Evolutionary conservation across 2,329 filamentous ascomycete genomes (phyloP).

Genomic region (Cladophialophora yegresii): DNA sequence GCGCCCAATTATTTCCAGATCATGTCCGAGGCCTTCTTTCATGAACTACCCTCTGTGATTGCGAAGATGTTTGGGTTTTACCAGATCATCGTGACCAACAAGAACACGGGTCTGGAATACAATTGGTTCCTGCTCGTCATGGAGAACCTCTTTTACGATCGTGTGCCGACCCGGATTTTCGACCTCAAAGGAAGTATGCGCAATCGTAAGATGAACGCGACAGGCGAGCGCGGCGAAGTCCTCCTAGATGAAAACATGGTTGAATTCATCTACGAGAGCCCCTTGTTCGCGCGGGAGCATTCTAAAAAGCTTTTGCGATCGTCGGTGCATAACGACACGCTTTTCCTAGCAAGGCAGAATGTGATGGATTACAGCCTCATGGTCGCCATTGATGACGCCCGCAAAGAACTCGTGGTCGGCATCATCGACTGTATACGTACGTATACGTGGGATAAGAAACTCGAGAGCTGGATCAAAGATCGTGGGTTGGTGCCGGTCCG

Average conservation of each 20-base stretch:
- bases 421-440: constrained; percentile 99
- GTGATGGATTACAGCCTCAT: constrained; percentile 99
- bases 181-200: constrained; percentile 98
- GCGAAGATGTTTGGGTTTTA: constrained; percentile 99
- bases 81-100: constrained; percentile 95
- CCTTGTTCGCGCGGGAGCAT: constrained; percentile 91
- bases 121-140: constrained; percentile 93
- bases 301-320: constrained; percentile 89
- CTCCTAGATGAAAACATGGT: constrained; percentile 98
- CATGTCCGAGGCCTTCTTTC: constrained; percentile 94
- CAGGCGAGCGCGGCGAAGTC: constrained; percentile 93
- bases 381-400: constrained; percentile 91
- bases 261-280: constrained; percentile 97
- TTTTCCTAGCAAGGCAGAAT: constrained; percentile 91
- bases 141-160: constrained; percentile 98
- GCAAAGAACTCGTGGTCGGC: constrained; percentile 89
- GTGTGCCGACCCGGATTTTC: constrained; percentile 83
- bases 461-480: constrained; percentile 99
- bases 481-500: constrained; percentile 66
- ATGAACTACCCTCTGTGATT: constrained; percentile 91
- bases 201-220: constrained; percentile 94
- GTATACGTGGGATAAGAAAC: constrained; percentile 99
- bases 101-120: constrained; percentile 84
- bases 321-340: constrained; percentile 95
- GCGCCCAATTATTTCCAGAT: constrained; percentile 97